Evolutionary conservation across 805 yeast species (phyloP), one percentile per base, ranked within the genome.

Genomic region (Saccharomycopsis olivae): DNA sequence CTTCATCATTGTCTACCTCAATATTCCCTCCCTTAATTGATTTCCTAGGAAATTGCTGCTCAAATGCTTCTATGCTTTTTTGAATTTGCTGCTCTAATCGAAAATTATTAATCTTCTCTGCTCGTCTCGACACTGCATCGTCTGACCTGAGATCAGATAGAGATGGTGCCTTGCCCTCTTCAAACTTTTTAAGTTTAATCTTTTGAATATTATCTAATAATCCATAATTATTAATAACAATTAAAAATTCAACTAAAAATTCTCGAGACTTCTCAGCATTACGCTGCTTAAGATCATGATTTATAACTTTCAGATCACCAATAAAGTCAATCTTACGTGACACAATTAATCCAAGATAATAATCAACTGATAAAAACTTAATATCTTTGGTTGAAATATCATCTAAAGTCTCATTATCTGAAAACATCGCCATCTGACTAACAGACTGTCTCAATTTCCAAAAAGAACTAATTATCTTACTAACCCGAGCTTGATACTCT

Each of bases 91-190:
- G 78, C 46, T 78, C 86, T 13, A 63, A 54, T 52, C 73, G 78
- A 56, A 65, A 81, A 49, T 72, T 71, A 14, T 71, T 78, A 42
- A 87, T 85, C 55, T 86, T 88, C 36, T 73, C 78, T 17, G 78
- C 75, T 50, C 96, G 67, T 50, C 69, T 63, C 9, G 55, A 51
- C 0, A 67, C 62, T 0, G 81, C 65, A 37, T 66, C 64, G 1
- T 47, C 44, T 58, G 46, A 51, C 29, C 39, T 55, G 3, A 57
- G 27, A 27, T 57, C 62, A 5, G 50, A 41, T 25, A 64, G 49
- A 3, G 64, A 54, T 2, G 77, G 78, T 29, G 55, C 55, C 37
- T 59, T 63, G 1, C 60, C 5, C 10, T 41, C 38, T 20, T 28
- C 25, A 46, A 73, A 65, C 0, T 54, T 48, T 11, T 69, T 68